These are phyloP conservation scores for Botrytis squamosa DNA, from an alignment of 2,329 filamentous ascomycete species.

Conservation along the genomic window DNA sequence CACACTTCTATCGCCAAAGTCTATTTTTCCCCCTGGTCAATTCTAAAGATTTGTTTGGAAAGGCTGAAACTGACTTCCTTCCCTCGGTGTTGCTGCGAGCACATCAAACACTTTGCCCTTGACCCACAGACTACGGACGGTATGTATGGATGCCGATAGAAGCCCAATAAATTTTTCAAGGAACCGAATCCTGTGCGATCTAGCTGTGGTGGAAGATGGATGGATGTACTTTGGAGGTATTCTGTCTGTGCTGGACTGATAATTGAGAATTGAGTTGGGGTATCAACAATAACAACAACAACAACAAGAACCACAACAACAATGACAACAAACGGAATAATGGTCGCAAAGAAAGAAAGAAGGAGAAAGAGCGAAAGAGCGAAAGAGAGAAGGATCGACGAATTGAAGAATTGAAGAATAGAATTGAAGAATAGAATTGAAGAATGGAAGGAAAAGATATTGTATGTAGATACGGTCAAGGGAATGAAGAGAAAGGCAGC, in stretches of 20 bases:
- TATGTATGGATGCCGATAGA: constrained; percentile 5
- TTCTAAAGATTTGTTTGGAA: not conserved
- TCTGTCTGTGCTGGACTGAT: not conserved
- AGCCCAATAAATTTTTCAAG: constrained; percentile 7
- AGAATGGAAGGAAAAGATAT: not conserved
- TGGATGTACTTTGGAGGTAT: not conserved
- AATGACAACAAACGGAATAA: not conserved
- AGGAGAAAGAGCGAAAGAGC: not conserved
- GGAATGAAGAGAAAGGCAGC: not conserved
- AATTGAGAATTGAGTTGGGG: not conserved
- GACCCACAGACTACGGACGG: constrained; percentile 16
- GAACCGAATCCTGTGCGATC: constrained; percentile 11
- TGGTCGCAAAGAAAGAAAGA: not conserved
- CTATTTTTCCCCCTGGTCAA: constrained; percentile 1
- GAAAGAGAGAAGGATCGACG: not conserved
- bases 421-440: not conserved
- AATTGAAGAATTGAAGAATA: too few species aligned
- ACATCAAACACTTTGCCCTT: constrained; percentile 14
- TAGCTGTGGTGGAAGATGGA: not conserved
- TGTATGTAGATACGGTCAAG: not conserved
- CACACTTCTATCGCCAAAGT: constrained; percentile 11
- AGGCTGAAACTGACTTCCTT: constrained; percentile 17
- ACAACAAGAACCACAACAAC: not conserved
- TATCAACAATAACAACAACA: not conserved
- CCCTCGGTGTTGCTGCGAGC: constrained; percentile 5